Percentiles rank a stretch among this genome's conserved stretches.
phyloP scores from a whole-genome alignment of 208 protist genomes.

The Phytomonas serpens region DNA sequence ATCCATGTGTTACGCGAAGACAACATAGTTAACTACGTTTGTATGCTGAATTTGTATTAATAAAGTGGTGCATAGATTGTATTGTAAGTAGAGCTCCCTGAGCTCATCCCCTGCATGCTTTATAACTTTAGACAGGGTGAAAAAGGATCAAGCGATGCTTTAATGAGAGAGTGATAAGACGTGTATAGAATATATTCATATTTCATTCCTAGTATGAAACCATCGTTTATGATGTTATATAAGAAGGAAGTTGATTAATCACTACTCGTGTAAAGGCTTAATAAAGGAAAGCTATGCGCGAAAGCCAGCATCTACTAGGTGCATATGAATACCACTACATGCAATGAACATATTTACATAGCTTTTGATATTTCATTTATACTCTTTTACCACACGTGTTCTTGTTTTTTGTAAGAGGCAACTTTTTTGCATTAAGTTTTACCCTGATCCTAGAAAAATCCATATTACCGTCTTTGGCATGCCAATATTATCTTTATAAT shows the following conservation, averaged over 20 bases:
- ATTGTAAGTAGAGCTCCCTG: background rate
- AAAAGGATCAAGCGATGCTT: background rate
- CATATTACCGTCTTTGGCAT: background rate
- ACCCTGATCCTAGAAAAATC: background rate
- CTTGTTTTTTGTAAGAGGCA: background rate
- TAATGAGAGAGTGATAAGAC: background rate
- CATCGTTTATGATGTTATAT: background rate
- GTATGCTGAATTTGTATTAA: background rate
- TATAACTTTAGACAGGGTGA: background rate
- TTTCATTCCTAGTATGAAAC: background rate
- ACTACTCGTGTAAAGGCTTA: background rate
- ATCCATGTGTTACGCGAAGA: background rate
- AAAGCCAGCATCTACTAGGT: background rate
- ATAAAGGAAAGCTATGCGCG: background rate
- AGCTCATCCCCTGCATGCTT: background rate
- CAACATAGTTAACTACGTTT: background rate
- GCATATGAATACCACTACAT: background rate
- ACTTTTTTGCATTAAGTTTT: background rate
- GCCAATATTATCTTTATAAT: background rate
- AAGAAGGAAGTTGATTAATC: background rate
- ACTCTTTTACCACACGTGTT: background rate
- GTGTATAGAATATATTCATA: background rate
- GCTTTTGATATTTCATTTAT: background rate
- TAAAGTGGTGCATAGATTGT: background rate
- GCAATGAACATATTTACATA: background rate